Base-by-base conservation (phyloP, 2,329 filamentous ascomycete species). In the Scedosporium dehoogii region DNA sequence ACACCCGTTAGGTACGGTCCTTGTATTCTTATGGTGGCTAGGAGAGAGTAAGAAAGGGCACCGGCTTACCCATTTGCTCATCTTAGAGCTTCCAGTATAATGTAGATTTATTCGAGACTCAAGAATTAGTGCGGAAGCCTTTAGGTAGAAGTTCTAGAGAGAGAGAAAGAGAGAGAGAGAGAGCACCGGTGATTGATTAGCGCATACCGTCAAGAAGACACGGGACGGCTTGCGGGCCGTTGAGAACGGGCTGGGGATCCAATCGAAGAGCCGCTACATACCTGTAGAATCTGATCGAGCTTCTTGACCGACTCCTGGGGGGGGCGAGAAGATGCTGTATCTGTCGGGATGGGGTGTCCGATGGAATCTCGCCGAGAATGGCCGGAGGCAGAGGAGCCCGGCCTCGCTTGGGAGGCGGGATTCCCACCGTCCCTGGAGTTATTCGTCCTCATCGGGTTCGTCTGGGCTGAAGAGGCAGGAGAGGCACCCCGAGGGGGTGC, bases 281-380 rank as follows among this genome's bases (percentile, higher is more conserved):
- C 92, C 83, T 94, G 91, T 69, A 97, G 87, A 70, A 97, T 94
- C 76, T 96, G 92, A 73, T 96, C 94, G 68, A 97, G 81, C 78
- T 94, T 94, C 75, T 83, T 85, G 72, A 88, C 76, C 4, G 86
- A 85, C 67, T 93, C 90, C 68, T 80, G 82, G 62, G 82, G 85
- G 57, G 84, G 83, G 27, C 79, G 77, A 27, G 69, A 74, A 53
- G 77, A 71, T 55, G 73, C 71, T 62, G 74, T 73, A 57, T 74
- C 76, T 33, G 77, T 75, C 65, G 74, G 76, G 29, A 83, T 78
- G 63, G 83, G 80, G 64, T 81, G 79, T 67, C 81, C 69, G 58
- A 73, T 65, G 18, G 70, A 67, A 65, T 79, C 78, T 65, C 76
- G 73, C 55, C 70, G 69, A 7, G 61, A 53, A 25, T 60, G 61